Conservation (phyloP, 768 basidiomycete species). For the Phaeolepiota aurea region DNA sequence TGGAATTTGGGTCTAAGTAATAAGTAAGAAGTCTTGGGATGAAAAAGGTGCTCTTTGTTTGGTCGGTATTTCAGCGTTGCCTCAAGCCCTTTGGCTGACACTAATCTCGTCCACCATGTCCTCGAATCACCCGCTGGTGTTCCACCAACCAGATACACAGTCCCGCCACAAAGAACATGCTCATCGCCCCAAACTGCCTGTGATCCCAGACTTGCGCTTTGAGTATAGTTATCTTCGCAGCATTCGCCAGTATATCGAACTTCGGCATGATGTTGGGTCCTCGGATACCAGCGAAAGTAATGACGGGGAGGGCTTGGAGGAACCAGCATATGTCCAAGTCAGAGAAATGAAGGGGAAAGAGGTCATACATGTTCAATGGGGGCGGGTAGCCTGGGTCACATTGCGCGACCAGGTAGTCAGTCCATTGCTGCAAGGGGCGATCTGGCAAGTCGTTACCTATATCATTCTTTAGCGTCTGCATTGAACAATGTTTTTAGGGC, state of each 20-base stretch:
- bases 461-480: background rate
- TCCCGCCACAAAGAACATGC: conserved; percentile 7
- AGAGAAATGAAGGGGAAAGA: conserved; percentile 12
- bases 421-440: conserved; percentile 56
- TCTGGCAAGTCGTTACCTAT: conserved; percentile 40
- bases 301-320: conserved; percentile 12
- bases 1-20: too few species aligned
- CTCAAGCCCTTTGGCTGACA: too few species aligned
- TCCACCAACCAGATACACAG: background rate
- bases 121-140: background rate
- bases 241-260: conserved; percentile 41
- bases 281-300: conserved; percentile 2
- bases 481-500: conserved; percentile 24
- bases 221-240: conserved; percentile 64
- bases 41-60: too few species aligned
- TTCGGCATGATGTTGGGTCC: conserved; percentile 16
- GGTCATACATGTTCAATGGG: conserved; percentile 46
- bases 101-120: too few species aligned
- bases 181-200: conserved; percentile 33
- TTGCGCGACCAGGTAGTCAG: conserved; percentile 60
- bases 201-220: conserved; percentile 70
- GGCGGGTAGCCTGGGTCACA: conserved; percentile 52
- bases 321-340: conserved; percentile 23
- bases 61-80: too few species aligned
- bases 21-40: too few species aligned